Percentiles rank a stretch among this genome's conserved stretches.
These are phyloP conservation scores for Saccharomyces uvarum DNA, from an alignment of 1,139 yeast species.

Conservation along the genomic window DNA sequence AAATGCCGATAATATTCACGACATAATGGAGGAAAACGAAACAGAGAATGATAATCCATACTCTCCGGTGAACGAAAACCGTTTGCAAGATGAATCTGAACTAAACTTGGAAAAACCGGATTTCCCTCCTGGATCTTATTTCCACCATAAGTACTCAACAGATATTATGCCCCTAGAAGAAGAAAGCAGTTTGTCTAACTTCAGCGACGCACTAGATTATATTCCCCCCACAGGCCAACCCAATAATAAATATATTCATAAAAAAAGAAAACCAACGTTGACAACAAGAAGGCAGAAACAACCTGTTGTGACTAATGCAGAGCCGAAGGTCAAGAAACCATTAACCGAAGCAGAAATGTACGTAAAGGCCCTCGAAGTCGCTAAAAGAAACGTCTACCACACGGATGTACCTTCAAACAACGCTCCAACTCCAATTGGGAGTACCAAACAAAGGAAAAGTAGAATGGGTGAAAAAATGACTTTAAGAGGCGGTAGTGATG, in stretches of 20 bases:
- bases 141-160: not conserved
- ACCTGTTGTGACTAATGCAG: not conserved
- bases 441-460: conserved; percentile 8
- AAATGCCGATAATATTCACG: conserved; percentile 1
- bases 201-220: conserved; percentile 26
- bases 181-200: conserved; percentile 24
- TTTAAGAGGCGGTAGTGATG: conserved; percentile 10
- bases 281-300: not conserved
- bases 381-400: conserved; percentile 28
- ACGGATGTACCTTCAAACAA: conserved; percentile 1
- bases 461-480: conserved; percentile 22
- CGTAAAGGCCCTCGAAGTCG: conserved; percentile 29
- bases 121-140: not conserved
- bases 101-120: not conserved
- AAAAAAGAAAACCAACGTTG: not conserved
- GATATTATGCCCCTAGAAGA: conserved; percentile 17
- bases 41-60: not conserved
- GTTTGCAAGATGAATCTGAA: not conserved
- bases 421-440: not conserved
- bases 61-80: not conserved
- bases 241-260: not conserved
- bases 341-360: conserved; percentile 31
- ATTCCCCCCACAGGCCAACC: conserved; percentile 9
- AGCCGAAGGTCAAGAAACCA: conserved; percentile 8
- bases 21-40: conserved; percentile 2